A percentile compares a stretch with the other conserved stretches of the same genome.
phyloP scores from a whole-genome alignment of 2,329 filamentous ascomycete genomes.

The Xylaria digitata region DNA sequence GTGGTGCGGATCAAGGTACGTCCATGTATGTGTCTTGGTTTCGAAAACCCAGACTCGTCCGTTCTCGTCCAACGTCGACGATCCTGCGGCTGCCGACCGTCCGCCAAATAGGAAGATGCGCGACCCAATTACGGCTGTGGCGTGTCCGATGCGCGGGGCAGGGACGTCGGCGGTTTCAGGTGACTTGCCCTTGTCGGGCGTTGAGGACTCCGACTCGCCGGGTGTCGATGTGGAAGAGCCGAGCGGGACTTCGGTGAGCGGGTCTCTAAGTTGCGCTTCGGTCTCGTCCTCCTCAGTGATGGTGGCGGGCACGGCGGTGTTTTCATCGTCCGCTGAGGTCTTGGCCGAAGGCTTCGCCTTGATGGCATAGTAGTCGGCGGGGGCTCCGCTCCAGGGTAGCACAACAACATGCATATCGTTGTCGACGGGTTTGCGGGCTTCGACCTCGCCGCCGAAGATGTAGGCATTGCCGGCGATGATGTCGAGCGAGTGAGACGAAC shows the following conservation, averaged over 20 bases:
- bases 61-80: constrained; percentile 76
- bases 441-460: constrained; percentile 81
- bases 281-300: constrained; percentile 48
- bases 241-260: constrained; percentile 57
- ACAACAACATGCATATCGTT: constrained; percentile 76
- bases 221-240: constrained; percentile 46
- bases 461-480: constrained; percentile 66
- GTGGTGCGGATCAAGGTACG: constrained; percentile 67
- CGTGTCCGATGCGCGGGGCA: constrained; percentile 76
- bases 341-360: constrained; percentile 58
- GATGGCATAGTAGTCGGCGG: constrained; percentile 69
- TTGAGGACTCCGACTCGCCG: constrained; percentile 27
- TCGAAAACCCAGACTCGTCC: constrained; percentile 83
- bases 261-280: constrained; percentile 50
- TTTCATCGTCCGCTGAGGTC: constrained; percentile 29
- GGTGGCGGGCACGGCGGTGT: constrained; percentile 32
- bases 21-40: constrained; percentile 72
- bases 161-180: constrained; percentile 62
- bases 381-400: constrained; percentile 67
- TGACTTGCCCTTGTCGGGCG: constrained; percentile 48
- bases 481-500: constrained; percentile 79
- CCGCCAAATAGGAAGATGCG: constrained; percentile 87
- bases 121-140: constrained; percentile 73
- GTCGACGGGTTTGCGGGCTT: constrained; percentile 74
- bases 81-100: constrained; percentile 70